phyloP scores from a whole-genome alignment of 1,284 basidiomycete genomes.

The Erythrobasidium hasegawianum region DNA sequence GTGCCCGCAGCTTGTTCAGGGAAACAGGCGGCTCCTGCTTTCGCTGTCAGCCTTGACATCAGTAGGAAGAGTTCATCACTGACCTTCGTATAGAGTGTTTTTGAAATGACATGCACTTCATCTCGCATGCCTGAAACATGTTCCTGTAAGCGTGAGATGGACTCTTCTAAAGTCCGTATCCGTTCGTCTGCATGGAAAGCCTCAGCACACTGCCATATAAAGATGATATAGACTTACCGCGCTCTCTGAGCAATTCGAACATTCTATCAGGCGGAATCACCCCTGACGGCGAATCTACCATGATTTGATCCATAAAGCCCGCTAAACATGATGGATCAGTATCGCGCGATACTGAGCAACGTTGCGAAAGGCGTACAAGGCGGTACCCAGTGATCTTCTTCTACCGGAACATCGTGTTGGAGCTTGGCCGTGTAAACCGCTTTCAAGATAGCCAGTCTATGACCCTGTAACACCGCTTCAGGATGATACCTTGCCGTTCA shows the following conservation, averaged over 20 bases:
- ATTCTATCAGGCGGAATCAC: conserved; percentile 37
- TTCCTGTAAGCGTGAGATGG: conserved; percentile 65
- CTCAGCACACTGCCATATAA: neutral
- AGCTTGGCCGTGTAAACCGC: conserved; percentile 83
- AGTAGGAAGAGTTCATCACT: neutral
- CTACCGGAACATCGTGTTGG: conserved; percentile 73
- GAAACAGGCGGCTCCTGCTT: conserved; percentile 21
- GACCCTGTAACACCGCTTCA: conserved; percentile 54
- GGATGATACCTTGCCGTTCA: neutral
- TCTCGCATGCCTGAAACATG: conserved; percentile 53
- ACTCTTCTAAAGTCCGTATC: conserved; percentile 65
- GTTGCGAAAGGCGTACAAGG: conserved; percentile 78
- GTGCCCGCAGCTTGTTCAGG: conserved; percentile 22
- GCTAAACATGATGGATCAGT: too few species aligned
- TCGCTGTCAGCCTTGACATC: neutral
- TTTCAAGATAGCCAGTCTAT: conserved; percentile 80
- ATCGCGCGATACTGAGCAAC: conserved; percentile 12
- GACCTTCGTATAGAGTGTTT: conserved; percentile 35
- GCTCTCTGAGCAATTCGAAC: conserved; percentile 38
- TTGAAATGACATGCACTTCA: conserved; percentile 37
- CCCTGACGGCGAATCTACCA: conserved; percentile 34
- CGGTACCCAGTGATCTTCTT: conserved; percentile 80
- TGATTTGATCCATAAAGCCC: conserved; percentile 40
- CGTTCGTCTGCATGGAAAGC: conserved; percentile 58
- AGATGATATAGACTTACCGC: conserved; percentile 35